phyloP scores from a whole-genome alignment of 2,329 filamentous ascomycete genomes.

The Alternaria hordeiaustralica region DNA sequence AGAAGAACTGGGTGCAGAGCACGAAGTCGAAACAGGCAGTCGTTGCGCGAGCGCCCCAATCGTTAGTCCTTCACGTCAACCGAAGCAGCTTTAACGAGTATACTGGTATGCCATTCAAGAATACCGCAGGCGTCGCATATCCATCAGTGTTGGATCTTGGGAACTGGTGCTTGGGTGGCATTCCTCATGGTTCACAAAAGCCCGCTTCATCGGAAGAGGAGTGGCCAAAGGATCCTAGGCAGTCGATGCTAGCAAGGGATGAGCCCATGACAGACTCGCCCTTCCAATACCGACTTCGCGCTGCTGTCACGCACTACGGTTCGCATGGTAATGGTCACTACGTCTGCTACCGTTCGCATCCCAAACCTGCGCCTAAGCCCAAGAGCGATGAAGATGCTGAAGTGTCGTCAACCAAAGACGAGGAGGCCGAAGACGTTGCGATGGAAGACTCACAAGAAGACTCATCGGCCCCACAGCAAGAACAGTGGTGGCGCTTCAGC shows the following conservation, averaged over 20 bases:
- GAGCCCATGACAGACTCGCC: conserved; percentile 44
- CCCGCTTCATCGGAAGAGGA: conserved; percentile 59
- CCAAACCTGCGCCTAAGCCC: conserved; percentile 28
- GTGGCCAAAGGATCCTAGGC: conserved; percentile 72
- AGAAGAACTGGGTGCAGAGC: conserved; percentile 72
- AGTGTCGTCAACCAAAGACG: background rate
- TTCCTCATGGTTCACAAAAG: conserved; percentile 32
- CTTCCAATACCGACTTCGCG: conserved; percentile 74
- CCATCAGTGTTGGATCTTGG: conserved; percentile 76
- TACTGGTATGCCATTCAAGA: conserved; percentile 82
- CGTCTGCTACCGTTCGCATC: conserved; percentile 82
- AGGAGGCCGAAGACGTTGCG: conserved; percentile 17
- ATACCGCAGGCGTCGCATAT: conserved; percentile 79
- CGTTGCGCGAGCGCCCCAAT: conserved; percentile 80
- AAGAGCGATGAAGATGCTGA: conserved; percentile 1
- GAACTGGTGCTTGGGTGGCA: conserved; percentile 81
- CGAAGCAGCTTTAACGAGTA: conserved; percentile 87
- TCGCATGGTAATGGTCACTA: conserved; percentile 96
- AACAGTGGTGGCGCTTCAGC: conserved; percentile 88
- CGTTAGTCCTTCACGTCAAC: conserved; percentile 86
- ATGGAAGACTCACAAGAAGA: conserved; percentile 22
- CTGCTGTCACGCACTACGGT: conserved; percentile 87
- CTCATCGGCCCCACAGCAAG: background rate
- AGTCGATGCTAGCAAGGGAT: conserved; percentile 72
- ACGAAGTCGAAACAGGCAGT: conserved; percentile 92